Conservation (phyloP, 202 grass and related monocot species). For the Panicum hallii region DNA sequence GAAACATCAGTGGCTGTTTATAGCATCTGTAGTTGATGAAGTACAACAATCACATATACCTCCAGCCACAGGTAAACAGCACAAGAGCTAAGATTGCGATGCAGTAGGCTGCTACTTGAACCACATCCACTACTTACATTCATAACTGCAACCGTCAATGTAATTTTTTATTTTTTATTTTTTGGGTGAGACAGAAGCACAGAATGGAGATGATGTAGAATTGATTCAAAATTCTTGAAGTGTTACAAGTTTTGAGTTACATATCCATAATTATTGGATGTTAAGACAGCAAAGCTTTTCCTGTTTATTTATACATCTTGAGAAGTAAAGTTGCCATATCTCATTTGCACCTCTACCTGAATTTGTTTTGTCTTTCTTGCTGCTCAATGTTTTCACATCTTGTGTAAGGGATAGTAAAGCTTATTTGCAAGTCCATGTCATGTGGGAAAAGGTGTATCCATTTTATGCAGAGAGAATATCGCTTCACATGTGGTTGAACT, state of each 20-base stretch:
- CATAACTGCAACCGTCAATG: conserved; percentile 45
- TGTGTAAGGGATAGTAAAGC: conserved; percentile 25
- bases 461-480: conserved; percentile 18
- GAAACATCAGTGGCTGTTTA: conserved; percentile 39
- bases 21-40: conserved; percentile 50
- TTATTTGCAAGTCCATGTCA: conserved; percentile 19
- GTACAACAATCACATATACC: conserved; percentile 34
- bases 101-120: conserved; percentile 50
- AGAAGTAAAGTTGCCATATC: conserved; percentile 41
- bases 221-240: conserved; percentile 58
- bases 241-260: conserved; percentile 60
- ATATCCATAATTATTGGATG: conserved; percentile 52
- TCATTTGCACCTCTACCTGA: conserved; percentile 42
- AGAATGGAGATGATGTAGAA: conserved; percentile 50
- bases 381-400: conserved; percentile 46
- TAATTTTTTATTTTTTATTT: conserved; percentile 60
- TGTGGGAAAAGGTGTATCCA: not conserved
- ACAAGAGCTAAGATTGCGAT: conserved; percentile 49
- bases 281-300: conserved; percentile 46
- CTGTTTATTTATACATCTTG: conserved; percentile 47
- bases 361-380: conserved; percentile 36
- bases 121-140: conserved; percentile 49
- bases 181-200: conserved; percentile 47
- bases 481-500: conserved; percentile 31
- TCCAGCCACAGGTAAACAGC: conserved; percentile 47